Conservation (phyloP, 352 stramenopile genomes). For the Phytophthora constricta region DNA sequence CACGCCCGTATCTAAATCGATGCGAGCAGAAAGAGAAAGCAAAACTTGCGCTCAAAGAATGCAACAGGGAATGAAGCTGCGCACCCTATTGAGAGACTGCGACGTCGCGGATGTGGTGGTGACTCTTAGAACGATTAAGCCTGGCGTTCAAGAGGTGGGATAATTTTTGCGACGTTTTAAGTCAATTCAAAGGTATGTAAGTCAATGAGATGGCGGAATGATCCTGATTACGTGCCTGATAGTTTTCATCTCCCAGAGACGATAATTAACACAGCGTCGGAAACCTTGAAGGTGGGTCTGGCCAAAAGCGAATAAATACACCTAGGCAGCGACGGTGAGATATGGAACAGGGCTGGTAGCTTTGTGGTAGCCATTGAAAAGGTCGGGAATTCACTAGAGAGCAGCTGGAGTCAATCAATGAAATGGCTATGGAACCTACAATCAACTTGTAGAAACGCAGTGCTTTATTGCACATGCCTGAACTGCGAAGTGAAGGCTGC, state of each 20-base stretch:
- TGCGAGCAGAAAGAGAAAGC: neutral
- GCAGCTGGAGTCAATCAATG: neutral
- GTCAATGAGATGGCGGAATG: neutral
- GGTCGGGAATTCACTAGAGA: neutral
- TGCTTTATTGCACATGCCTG: neutral
- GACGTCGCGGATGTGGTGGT: neutral
- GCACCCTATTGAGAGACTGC: neutral
- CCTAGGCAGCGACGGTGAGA: conserved; percentile 7
- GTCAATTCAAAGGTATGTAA: neutral
- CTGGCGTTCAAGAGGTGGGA: neutral
- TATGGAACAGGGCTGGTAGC: neutral
- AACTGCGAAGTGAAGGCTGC: too few relatives aligned
- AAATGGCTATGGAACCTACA: neutral
- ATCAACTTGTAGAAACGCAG: neutral
- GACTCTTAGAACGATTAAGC: neutral
- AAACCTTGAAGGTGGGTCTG: neutral
- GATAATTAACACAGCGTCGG: neutral
- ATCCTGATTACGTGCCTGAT: neutral
- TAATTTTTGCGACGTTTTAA: neutral
- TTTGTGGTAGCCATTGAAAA: conserved; percentile 7
- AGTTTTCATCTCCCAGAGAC: neutral
- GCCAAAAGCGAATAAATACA: neutral
- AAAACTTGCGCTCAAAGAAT: neutral
- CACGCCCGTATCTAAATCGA: neutral
- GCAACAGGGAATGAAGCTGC: neutral